Base-by-base conservation (phyloP, 2,329 filamentous ascomycete species). In the Colletotrichum karsti region DNA sequence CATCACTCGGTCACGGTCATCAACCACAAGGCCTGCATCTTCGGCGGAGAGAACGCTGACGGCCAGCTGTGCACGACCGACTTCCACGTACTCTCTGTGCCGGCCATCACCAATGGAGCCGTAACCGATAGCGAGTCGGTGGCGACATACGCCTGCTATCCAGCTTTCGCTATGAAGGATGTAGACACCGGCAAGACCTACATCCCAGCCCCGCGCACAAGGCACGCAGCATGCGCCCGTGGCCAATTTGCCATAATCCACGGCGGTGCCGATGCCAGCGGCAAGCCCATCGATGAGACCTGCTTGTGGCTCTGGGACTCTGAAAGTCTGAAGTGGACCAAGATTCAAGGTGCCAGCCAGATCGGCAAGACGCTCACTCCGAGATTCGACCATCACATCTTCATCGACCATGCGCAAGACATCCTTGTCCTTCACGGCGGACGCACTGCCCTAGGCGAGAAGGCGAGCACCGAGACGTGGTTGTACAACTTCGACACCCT, bases 21-120 rank as follows among this genome's bases (percentile, higher is more conserved):
- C 69, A 83, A 83, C 66, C 81, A 84, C 58, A 83, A 84, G 69
- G 85, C 85, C 30, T 88, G 88, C 73, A 83, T 89, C 59, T 88
- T 88, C 69, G 86, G 87, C 7, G 87, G 87, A 58, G 79, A 83
- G 72, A 76, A 71, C 1, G 73, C 75, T 46, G 73, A 72, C 42
- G 72, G 79, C 68, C 68, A 78, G 64, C 77, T 87, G 26, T 85
- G 84, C 33, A 79, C 81, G 61, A 85, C 85, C 73, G 81, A 83
- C 59, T 81, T 89, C 55, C 84, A 88, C 71, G 81, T 84, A 22
- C 75, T 89, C 57, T 83, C 86, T 12, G 73, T 89, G 2, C 84
- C 86, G 3, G 57, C 60, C n/a, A 79, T 79, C n/a, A 77, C 82
- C 41, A 63, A 72, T 18, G 72, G 75, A 12, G 57, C 60, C n/a